phyloP scores from a whole-genome alignment of 257 asterid genomes.

The Voacanga thouarsii region DNA sequence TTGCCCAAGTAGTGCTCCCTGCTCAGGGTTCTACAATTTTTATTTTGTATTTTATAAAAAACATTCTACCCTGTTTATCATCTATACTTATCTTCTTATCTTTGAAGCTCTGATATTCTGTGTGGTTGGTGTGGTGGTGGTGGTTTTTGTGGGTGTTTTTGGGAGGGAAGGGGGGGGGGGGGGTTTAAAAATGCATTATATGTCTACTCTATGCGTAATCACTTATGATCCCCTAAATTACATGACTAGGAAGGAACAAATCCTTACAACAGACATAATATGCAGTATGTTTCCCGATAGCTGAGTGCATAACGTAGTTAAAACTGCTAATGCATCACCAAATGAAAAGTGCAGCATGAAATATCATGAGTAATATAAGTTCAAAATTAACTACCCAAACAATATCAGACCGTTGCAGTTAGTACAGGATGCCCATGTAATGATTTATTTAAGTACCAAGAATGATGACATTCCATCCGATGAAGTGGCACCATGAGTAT shows the following conservation, averaged over 20 bases:
- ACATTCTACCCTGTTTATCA: background rate
- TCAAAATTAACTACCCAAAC: background rate
- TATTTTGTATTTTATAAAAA: background rate
- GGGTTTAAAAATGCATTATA: no score
- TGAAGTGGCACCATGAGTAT: conserved; percentile 88
- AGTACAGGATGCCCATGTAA: conserved; percentile 3
- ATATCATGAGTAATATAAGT: background rate
- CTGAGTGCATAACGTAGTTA: background rate
- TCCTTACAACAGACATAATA: conserved; percentile 1
- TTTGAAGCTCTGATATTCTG: background rate
- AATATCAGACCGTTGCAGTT: background rate
- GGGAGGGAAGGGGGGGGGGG: no score
- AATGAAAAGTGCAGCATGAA: conserved; percentile 1
- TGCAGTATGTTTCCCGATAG: background rate
- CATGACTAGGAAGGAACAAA: background rate
- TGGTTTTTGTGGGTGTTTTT: no score
- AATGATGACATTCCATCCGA: conserved; percentile 97
- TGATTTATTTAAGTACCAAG: conserved; percentile 51
- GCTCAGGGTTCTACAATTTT: background rate
- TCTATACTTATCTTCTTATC: background rate
- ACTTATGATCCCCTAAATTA: background rate
- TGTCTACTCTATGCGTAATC: background rate
- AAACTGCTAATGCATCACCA: background rate
- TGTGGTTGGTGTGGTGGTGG: no score
- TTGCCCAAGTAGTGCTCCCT: background rate